phyloP scores from a whole-genome alignment of 495 filamentous ascomycete genomes.

The Peziza echinospora region DNA sequence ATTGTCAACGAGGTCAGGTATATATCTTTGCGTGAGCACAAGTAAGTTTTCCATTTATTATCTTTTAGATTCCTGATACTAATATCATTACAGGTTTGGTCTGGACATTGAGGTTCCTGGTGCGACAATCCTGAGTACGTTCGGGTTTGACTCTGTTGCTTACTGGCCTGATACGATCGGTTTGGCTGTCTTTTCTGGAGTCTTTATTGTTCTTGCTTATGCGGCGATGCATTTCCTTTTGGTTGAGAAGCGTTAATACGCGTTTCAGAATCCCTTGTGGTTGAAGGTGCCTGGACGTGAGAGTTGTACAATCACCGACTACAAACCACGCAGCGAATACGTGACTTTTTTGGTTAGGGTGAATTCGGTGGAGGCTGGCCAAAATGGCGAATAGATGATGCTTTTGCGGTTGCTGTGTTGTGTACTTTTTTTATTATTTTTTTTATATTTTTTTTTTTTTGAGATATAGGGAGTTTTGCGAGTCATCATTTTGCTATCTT shows the following conservation, averaged over 20 bases:
- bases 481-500: too few species aligned
- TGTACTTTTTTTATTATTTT: too few species aligned
- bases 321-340: too few species aligned
- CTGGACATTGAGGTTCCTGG: constrained; percentile 92
- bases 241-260: constrained; percentile 64
- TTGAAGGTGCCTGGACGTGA: too few species aligned
- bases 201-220: constrained; percentile 78
- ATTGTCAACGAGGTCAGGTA: constrained; percentile 96
- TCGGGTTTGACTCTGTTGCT: constrained; percentile 69
- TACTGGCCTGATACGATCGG: constrained; percentile 73
- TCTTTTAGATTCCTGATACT: neutral
- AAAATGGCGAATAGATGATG: too few species aligned
- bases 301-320: too few species aligned
- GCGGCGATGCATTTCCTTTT: constrained; percentile 80
- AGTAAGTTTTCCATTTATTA: constrained; percentile 29
- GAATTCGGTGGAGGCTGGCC: too few species aligned
- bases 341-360: too few species aligned
- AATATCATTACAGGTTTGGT: constrained; percentile 25
- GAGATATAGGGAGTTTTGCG: too few species aligned
- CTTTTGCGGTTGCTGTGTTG: too few species aligned
- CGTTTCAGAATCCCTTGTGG: too few species aligned
- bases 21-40: constrained; percentile 72
- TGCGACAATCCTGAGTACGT: constrained; percentile 76
- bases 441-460: too few species aligned
- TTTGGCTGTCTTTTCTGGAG: constrained; percentile 56